phyloP scores from a whole-genome alignment of 2,329 filamentous ascomycete species.

The Aspergillus tamarii region DNA sequence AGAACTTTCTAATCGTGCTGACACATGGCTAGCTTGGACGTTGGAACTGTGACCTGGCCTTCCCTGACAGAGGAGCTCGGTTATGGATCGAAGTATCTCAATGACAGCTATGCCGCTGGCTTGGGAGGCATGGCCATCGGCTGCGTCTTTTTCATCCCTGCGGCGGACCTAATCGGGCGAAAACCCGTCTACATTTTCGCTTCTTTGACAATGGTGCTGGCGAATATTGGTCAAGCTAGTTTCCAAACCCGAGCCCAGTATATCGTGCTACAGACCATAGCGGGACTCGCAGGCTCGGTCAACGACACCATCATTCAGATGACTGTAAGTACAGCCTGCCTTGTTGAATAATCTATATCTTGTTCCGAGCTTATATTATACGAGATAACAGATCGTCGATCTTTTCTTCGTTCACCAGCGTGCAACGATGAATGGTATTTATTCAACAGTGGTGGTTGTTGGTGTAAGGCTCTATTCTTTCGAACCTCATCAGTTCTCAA shows the following conservation, averaged over 20 bases:
- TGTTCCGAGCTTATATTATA: neutral
- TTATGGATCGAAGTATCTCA: slow-evolving; percentile 12
- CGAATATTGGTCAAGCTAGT: slow-evolving; percentile 8
- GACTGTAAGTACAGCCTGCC: slow-evolving; percentile 3
- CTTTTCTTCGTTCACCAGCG: slow-evolving; percentile 21
- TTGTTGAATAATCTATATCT: neutral
- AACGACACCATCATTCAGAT: slow-evolving; percentile 19
- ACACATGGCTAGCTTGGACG: slow-evolving; percentile 7
- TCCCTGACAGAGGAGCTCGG: slow-evolving; percentile 14
- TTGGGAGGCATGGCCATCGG: slow-evolving; percentile 15
- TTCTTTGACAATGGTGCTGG: slow-evolving; percentile 4
- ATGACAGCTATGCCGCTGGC: slow-evolving; percentile 11
- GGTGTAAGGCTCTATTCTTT: neutral
- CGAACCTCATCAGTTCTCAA: neutral
- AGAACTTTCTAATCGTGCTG: neutral
- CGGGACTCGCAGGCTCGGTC: slow-evolving; percentile 13
- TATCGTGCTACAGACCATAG: slow-evolving; percentile 9
- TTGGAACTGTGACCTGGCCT: slow-evolving; percentile 15
- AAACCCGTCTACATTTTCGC: slow-evolving; percentile 14
- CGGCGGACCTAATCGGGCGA: slow-evolving; percentile 16
- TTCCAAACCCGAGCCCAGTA: slow-evolving; percentile 10
- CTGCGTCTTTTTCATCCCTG: slow-evolving; percentile 19
- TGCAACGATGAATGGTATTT: slow-evolving; percentile 14
- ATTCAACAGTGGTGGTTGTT: slow-evolving; percentile 6
- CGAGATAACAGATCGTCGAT: slow-evolving; percentile 12